These are phyloP conservation scores for Lentinus brumalis DNA, from an alignment of 768 basidiomycete species.

Conservation along the genomic window DNA sequence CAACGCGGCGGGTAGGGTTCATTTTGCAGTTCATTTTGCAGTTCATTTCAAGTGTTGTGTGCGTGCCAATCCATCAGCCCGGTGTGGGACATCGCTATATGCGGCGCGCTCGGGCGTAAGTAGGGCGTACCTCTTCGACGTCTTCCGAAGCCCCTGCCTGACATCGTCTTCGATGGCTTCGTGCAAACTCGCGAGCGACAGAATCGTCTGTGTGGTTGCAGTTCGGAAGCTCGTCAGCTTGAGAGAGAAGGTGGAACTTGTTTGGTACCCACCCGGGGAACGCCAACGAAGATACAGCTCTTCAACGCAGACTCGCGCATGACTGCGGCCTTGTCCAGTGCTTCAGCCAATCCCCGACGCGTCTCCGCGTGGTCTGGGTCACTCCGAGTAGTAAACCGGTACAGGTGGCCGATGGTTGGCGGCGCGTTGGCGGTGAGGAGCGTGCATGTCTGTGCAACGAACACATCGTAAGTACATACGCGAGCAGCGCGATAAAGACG, in stretches of 20 bases:
- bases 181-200: conserved; percentile 75
- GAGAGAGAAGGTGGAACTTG: not conserved
- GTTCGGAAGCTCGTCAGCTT: not conserved
- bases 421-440: conserved; percentile 83
- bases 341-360: conserved; percentile 50
- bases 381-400: conserved; percentile 69
- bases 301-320: conserved; percentile 91
- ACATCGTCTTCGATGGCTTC: conserved; percentile 83
- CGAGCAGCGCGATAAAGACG: not conserved
- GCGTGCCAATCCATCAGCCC: not conserved
- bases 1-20: not conserved
- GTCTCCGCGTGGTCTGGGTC: conserved; percentile 42
- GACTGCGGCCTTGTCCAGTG: conserved; percentile 73
- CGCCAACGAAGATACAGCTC: conserved; percentile 86
- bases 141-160: conserved; percentile 64
- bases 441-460: conserved; percentile 65
- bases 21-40: not conserved
- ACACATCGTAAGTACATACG: not conserved
- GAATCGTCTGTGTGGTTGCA: conserved; percentile 61
- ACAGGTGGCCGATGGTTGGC: conserved; percentile 75
- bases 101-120: not conserved
- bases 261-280: conserved; percentile 61
- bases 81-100: conserved; percentile 4
- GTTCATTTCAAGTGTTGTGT: conserved; percentile 2
- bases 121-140: conserved; percentile 59